phyloP scores from a whole-genome alignment of 2,329 filamentous ascomycete genomes.

The Pyrenochaeta sp. region DNA sequence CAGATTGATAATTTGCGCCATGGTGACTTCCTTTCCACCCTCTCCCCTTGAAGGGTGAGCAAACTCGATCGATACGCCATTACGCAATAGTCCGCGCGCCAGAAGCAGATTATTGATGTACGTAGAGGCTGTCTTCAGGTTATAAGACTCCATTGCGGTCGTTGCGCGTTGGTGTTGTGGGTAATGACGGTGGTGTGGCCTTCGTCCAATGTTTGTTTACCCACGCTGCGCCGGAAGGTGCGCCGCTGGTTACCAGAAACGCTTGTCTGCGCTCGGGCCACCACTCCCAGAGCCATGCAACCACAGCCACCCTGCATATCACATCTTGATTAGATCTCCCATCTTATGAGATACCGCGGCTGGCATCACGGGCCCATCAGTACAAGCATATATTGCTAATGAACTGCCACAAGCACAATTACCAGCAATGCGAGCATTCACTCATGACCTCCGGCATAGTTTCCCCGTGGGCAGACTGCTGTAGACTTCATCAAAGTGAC shows the following conservation, averaged over 20 bases:
- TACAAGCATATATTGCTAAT: neutral
- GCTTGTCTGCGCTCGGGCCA: constrained; percentile 5
- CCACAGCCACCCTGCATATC: neutral
- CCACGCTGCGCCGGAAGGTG: constrained; percentile 11
- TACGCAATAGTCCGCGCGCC: constrained; percentile 68
- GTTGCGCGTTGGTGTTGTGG: constrained; percentile 24
- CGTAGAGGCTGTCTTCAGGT: constrained; percentile 67
- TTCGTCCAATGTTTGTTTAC: constrained; percentile 24
- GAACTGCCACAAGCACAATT: neutral
- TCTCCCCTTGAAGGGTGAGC: constrained; percentile 72
- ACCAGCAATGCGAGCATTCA: neutral
- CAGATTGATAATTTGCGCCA: constrained; percentile 88
- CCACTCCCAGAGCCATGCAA: neutral
- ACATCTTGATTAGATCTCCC: neutral
- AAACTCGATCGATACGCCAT: constrained; percentile 82
- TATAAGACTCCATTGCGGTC: constrained; percentile 57
- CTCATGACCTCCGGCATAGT: neutral
- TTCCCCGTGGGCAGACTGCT: too few species aligned
- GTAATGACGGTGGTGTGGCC: constrained; percentile 12
- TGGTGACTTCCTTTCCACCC: constrained; percentile 71
- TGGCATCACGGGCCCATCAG: neutral
- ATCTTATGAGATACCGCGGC: neutral
- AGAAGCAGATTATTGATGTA: constrained; percentile 73
- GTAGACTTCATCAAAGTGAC: too few species aligned
- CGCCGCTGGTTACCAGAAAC: constrained; percentile 3